Conservation (phyloP, 768 basidiomycete genomes). For the Kockovaella imperatae region DNA sequence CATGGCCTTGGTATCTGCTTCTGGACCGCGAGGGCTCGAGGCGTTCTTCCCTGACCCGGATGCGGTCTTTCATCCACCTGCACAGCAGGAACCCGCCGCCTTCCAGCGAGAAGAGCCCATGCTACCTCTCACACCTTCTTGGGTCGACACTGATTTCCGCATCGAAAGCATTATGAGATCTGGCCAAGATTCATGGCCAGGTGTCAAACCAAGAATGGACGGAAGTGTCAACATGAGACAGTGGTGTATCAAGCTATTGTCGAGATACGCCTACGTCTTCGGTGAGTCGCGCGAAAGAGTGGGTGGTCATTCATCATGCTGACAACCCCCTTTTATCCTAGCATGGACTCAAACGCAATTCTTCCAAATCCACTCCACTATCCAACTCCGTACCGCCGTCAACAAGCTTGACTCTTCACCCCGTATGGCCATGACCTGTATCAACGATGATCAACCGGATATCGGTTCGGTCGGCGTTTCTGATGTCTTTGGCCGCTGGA, state of each 20-base stretch:
- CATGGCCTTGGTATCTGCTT: constrained; percentile 29
- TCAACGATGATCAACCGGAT: constrained; percentile 40
- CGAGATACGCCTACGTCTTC: constrained; percentile 34
- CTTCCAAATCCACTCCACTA: constrained; percentile 11
- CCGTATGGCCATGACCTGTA: constrained; percentile 28
- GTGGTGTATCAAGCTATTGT: constrained; percentile 38
- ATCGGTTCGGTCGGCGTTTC: background rate
- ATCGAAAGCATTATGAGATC: constrained; percentile 14
- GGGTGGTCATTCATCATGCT: background rate
- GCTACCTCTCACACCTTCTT: constrained; percentile 29
- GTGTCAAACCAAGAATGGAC: background rate
- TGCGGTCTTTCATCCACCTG: constrained; percentile 1
- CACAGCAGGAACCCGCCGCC: background rate
- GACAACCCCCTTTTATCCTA: background rate
- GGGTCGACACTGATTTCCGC: constrained; percentile 34
- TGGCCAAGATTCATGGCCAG: constrained; percentile 26
- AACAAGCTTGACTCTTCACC: constrained; percentile 8
- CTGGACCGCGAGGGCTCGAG: constrained; percentile 29
- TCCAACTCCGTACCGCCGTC: constrained; percentile 10
- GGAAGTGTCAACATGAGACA: constrained; percentile 21
- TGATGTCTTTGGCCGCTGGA: constrained; percentile 24
- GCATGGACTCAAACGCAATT: constrained; percentile 28
- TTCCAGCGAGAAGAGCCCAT: constrained; percentile 31
- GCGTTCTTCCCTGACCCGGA: constrained; percentile 31
- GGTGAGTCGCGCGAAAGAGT: constrained; percentile 19